Evolutionary conservation across 306 rosid species (phyloP).

Genomic region (Trifolium fragiferum): DNA sequence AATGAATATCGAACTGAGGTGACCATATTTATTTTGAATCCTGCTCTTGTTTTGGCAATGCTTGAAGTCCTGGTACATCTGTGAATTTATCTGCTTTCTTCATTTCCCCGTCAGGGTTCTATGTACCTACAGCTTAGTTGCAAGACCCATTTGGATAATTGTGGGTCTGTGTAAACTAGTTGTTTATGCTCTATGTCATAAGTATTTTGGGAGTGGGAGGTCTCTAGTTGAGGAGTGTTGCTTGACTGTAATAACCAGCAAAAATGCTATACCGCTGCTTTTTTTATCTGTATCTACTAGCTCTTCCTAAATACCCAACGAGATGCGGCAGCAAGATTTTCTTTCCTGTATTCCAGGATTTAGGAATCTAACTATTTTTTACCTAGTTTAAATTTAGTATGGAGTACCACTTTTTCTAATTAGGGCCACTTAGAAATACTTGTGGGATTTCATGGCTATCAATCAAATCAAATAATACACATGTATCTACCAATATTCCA

Average conservation of each 20-base stretch:
- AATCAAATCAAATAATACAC: neutral
- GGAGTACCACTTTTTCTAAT: neutral
- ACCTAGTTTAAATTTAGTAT: neutral
- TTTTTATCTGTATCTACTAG: neutral
- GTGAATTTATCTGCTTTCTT: conserved; percentile 13
- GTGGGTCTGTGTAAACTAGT: too few species aligned
- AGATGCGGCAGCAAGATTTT: conserved; percentile 24
- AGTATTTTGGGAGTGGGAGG: neutral
- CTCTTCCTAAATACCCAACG: conserved; percentile 13
- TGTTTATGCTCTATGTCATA: neutral
- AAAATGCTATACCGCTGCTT: neutral
- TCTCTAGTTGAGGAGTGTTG: neutral
- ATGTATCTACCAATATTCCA: neutral
- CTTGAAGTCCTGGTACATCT: conserved; percentile 24
- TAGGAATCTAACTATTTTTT: neutral
- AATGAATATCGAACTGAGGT: conserved; percentile 85
- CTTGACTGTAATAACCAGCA: neutral
- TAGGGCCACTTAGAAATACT: neutral
- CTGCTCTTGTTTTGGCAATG: conserved; percentile 30
- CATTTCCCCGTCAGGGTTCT: conserved; percentile 1
- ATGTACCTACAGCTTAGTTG: neutral
- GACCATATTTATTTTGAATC: conserved; percentile 38
- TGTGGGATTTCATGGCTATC: conserved; percentile 15
- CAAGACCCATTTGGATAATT: neutral
- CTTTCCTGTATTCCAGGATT: neutral